Percentiles rank a stretch among this genome's conserved stretches.
phyloP scores from a whole-genome alignment of 208 protist genomes.

The Trypanosoma platydactyli region DNA sequence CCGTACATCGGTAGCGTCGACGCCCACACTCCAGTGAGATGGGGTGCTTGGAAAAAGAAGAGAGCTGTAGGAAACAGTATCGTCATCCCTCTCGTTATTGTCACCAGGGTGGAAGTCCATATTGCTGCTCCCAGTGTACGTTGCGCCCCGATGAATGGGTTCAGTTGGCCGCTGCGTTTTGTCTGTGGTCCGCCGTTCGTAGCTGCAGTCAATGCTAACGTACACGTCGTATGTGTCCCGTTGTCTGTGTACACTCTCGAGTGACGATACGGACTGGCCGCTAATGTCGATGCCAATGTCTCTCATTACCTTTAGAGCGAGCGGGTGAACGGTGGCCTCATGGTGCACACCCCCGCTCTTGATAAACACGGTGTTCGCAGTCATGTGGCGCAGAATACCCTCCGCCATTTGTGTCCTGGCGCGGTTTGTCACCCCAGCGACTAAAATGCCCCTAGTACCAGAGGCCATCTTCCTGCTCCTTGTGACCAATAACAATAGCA shows the following conservation, averaged over 20 bases:
- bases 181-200: constrained; percentile 41
- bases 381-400: constrained; percentile 62
- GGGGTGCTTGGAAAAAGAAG: constrained; percentile 59
- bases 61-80: constrained; percentile 28
- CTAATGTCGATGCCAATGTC: constrained; percentile 58
- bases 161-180: constrained; percentile 35
- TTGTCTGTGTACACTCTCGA: constrained; percentile 58
- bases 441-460: constrained; percentile 71
- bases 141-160: background rate
- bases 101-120: background rate
- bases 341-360: constrained; percentile 70
- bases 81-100: constrained; percentile 8
- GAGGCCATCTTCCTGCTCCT: constrained; percentile 38
- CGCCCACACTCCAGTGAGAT: constrained; percentile 70
- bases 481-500: background rate
- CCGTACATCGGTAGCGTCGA: constrained; percentile 60
- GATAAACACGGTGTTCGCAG: constrained; percentile 55
- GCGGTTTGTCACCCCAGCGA: constrained; percentile 70
- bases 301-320: constrained; percentile 56
- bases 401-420: constrained; percentile 88
- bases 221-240: constrained; percentile 83
- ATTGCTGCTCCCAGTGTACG: background rate
- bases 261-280: constrained; percentile 49
- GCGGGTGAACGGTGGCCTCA: constrained; percentile 53
- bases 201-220: constrained; percentile 72